These are phyloP conservation scores for Annulohypoxylon maeteangense DNA, from an alignment of 495 filamentous ascomycete genomes.

Conservation along the genomic window DNA sequence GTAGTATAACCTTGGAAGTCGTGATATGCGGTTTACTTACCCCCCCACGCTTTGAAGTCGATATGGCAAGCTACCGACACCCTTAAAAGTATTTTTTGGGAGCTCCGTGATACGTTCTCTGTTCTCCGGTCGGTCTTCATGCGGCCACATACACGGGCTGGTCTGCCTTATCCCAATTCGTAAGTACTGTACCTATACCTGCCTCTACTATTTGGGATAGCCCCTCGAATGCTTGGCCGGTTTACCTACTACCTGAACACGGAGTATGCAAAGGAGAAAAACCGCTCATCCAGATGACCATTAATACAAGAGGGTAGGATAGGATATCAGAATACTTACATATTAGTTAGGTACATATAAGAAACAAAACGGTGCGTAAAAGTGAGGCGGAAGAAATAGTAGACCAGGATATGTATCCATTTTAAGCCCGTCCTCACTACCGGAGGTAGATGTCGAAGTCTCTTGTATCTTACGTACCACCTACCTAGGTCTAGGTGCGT, in stretches of 20 bases:
- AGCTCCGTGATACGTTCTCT: not conserved
- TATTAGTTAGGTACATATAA: constrained; percentile 1
- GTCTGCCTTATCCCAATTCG: not conserved
- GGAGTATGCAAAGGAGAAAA: not conserved
- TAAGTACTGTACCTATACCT: not conserved
- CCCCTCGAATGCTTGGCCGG: not conserved
- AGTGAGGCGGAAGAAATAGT: constrained; percentile 15
- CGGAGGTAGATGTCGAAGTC: too few relatives aligned
- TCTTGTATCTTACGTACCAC: not conserved
- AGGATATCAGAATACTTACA: constrained; percentile 3
- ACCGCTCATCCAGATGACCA: constrained; percentile 12
- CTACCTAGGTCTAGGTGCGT: not conserved
- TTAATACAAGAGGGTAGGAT: constrained; percentile 1
- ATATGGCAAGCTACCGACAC: not conserved
- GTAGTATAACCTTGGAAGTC: not conserved
- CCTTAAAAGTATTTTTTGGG: not conserved
- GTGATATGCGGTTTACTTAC: not conserved
- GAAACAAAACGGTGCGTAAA: not conserved
- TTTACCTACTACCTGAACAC: constrained; percentile 1
- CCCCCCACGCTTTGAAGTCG: not conserved
- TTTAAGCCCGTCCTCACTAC: not conserved
- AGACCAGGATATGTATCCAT: not conserved
- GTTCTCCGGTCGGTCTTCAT: not conserved
- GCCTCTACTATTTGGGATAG: not conserved
- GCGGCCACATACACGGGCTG: not conserved